Evolutionary conservation across 495 filamentous ascomycete species (phyloP).

Genomic region (Parathielavia appendiculata): DNA sequence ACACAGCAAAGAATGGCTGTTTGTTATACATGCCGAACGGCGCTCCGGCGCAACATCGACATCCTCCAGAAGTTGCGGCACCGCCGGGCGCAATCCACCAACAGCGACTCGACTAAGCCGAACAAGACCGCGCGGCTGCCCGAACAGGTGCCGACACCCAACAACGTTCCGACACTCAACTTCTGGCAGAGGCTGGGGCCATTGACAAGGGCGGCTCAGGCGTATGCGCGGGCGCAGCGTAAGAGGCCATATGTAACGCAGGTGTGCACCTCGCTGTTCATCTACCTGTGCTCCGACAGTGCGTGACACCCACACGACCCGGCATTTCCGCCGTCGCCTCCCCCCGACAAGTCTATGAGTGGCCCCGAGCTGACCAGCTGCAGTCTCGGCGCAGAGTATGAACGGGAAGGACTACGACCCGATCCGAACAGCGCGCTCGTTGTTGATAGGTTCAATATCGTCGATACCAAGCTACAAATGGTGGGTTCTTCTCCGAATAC

Average conservation of each 20-base stretch:
- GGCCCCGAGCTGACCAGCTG: constrained; percentile 7
- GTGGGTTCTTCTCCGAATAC: constrained; percentile 40
- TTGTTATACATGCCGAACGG: constrained; percentile 15
- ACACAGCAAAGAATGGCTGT: constrained; percentile 18
- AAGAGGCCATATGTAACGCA: constrained; percentile 73
- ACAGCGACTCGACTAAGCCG: constrained; percentile 14
- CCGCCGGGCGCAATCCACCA: constrained; percentile 27
- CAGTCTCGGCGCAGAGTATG: constrained; percentile 65
- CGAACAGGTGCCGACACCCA: constrained; percentile 40
- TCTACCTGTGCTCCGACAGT: constrained; percentile 72
- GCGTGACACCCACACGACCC: constrained; percentile 11
- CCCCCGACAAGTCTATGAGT: not conserved
- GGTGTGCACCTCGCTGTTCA: constrained; percentile 64
- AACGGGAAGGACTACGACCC: constrained; percentile 61
- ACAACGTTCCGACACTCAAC: constrained; percentile 42
- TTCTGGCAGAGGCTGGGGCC: constrained; percentile 53
- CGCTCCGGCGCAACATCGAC: constrained; percentile 25
- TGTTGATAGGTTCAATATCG: constrained; percentile 64
- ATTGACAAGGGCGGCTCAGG: constrained; percentile 56
- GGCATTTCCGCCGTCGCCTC: too few relatives aligned
- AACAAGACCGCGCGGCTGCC: constrained; percentile 24
- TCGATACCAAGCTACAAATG: constrained; percentile 78
- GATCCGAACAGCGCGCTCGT: constrained; percentile 60
- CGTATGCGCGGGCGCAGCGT: constrained; percentile 66
- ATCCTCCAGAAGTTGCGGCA: constrained; percentile 19